Base-by-base conservation (phyloP, 176 grass and related monocot genomes). In the Tillandsia fasciculata region DNA sequence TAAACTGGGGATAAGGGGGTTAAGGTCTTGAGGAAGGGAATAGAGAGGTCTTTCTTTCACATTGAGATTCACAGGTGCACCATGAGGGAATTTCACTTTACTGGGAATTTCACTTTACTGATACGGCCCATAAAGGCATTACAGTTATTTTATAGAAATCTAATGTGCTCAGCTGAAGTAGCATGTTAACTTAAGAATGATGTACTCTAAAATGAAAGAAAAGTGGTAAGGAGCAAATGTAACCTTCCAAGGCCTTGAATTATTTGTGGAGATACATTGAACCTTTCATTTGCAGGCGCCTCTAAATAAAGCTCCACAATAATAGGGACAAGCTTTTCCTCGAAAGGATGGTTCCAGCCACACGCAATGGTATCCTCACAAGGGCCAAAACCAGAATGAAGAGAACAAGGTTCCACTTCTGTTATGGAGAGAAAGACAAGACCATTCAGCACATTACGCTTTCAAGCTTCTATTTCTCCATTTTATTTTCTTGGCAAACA, bases 231-330 rank as follows among this genome's bases (percentile, higher is more conserved):
- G 42, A 12, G 63, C 69, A 23, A 68, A 68, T 9, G 57, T 83
- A 85, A 97, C 94, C 94, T 97, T 83, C 94, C 94, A 83, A 97
- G 81, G 79, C 84, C 79, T 81, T 79, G 89, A 73, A 97, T 79
- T 22, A 97, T 27, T 83, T 87, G 79, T 73, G 89, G 84, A 77
- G 89, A 85, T 69, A 83, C 68, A 76, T 11, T 85, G 74, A 81
- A 92, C 83, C 87, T 87, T 85, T 92, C 86, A 82, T 75, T 87
- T 78, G 82, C 77, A 18, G 93, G 82, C 59, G 94, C 89, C 70
- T 97, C 89, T 63, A 97, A 53, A 79, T 92, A 92, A 9, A 97
- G 79, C 53, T 92, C 83, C 26, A 83, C 82, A 83, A 97, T 87
- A 48, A 90, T 83, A 11, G 94, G 89, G 71, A 97, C 74, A 81